Conservation (phyloP, 305 asterid species). For the Lippia alba region DNA sequence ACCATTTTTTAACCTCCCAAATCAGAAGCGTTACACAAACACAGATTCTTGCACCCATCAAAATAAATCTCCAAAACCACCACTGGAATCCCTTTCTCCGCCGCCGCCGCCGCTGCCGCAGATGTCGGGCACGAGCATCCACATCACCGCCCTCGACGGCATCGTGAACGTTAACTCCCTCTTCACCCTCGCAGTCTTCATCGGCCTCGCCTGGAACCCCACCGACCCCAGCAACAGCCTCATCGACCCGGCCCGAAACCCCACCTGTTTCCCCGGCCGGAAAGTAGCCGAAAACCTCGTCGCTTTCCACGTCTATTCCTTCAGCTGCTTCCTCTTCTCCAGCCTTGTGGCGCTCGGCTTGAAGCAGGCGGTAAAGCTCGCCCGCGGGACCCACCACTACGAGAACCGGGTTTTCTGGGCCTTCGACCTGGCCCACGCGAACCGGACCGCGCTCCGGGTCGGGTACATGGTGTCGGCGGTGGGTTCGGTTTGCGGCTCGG, state of each 20-base stretch:
- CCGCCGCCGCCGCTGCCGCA: constrained; percentile 25
- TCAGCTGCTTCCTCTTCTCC: constrained; percentile 89
- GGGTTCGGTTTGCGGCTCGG: constrained; percentile 81
- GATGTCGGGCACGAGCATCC: constrained; percentile 82
- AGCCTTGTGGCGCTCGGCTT: constrained; percentile 81
- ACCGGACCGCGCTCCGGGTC: constrained; percentile 61
- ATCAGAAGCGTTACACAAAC: not conserved
- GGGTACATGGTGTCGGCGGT: constrained; percentile 82
- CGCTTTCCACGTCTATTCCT: constrained; percentile 83
- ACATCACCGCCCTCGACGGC: constrained; percentile 85
- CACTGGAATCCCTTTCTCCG: constrained; percentile 11
- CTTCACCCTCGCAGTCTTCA: constrained; percentile 91
- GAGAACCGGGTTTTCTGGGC: constrained; percentile 44
- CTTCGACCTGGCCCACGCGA: constrained; percentile 69
- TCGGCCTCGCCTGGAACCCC: constrained; percentile 94
- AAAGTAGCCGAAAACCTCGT: constrained; percentile 67
- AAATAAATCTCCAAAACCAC: not conserved
- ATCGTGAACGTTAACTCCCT: constrained; percentile 90
- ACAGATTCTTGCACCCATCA: constrained; percentile 7
- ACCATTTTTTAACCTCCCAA: constrained; percentile 23
- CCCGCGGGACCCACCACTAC: constrained; percentile 51
- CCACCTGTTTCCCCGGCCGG: constrained; percentile 58
- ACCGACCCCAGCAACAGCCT: constrained; percentile 75
- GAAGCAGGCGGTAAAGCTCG: constrained; percentile 71
- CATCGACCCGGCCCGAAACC: constrained; percentile 50